Evolutionary conservation across 345 rosid genomes (phyloP), one percentile per base, ranked within the genome.

Genomic region (Citrus glauca): DNA sequence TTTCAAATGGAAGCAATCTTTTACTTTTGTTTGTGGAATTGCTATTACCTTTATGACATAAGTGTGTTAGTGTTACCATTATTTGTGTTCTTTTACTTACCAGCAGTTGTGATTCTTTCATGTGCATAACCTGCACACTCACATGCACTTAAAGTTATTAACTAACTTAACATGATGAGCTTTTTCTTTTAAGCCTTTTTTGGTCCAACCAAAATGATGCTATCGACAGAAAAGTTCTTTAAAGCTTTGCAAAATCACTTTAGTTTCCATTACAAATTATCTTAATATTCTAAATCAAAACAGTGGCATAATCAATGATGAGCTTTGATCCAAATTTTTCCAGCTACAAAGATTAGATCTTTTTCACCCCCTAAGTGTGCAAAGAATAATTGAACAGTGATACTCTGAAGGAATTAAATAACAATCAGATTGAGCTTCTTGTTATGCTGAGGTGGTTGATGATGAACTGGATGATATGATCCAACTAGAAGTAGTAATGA

Each of bases 21-120:
- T 61, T 53, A 71, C 69, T 77, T 86, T 86, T 81, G 63, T 53
- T 76, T 81, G 33, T 77, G 72, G 69, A 74, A 65, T 61, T 79
- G 79, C 74, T 72, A 45, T 38, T 33, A 64, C 68, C 38, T 33
- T 32, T 73, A 17, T 65, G n/a, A 22, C 20, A 22, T 20, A 8
- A 35, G 45, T 20, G 35, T 20, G 17, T 35, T 53, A 48, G 55
- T 48, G 61, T 68, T 82, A 64, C 19, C 75, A 24, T 64, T 64
- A 9, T 25, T 28, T 42, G 35, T 63, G 68, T 77, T 75, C 20
- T 32, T 77, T 37, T 45, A 6, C 16, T n/a, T 69, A 16, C 71
- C 71, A 24, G 71, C 67, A 61, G 61, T 17, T 53, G 48, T 35
- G 32, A 50, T 75, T 65, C 35, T 66, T 66, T 66, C 79, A 67